These are phyloP conservation scores for Rhizophagus sp. DNA, from an alignment of 192 early-diverging fungal genomes.

Conservation along the genomic window DNA sequence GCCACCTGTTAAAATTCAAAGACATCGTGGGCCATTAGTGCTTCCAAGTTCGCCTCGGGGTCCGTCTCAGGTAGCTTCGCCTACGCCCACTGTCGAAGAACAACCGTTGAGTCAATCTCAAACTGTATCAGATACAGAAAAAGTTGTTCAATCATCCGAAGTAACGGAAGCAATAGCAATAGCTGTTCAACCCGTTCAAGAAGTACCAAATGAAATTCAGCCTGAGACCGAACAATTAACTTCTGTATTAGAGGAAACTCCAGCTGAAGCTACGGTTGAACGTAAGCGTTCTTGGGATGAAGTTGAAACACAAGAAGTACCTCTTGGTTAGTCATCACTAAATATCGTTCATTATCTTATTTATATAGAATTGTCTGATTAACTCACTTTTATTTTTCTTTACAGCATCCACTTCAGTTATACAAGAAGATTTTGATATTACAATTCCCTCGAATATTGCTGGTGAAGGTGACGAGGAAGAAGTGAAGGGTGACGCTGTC, in stretches of 20 bases:
- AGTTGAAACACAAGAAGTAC: background rate
- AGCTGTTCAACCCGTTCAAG: background rate
- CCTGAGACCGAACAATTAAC: background rate
- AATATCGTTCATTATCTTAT: too few relatives aligned
- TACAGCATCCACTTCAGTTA: background rate
- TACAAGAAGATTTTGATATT: background rate
- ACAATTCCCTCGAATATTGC: background rate
- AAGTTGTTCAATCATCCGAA: background rate
- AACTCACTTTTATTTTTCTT: background rate
- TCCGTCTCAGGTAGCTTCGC: background rate
- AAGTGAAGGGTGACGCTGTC: background rate
- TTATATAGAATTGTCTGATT: background rate
- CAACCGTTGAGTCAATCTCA: background rate
- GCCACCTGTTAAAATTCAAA: conserved; percentile 3
- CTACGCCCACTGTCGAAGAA: background rate
- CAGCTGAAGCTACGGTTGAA: background rate
- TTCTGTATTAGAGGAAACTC: background rate
- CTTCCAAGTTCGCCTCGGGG: background rate
- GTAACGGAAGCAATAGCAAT: background rate
- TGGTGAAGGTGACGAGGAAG: background rate
- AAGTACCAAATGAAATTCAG: background rate
- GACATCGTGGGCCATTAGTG: background rate
- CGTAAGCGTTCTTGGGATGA: conserved; percentile 9
- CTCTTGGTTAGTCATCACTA: background rate
- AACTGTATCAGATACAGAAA: background rate